Percentiles rank a stretch among this genome's conserved stretches.
phyloP scores from a whole-genome alignment of 305 asterid genomes.

The Ilex paraguariensis region DNA sequence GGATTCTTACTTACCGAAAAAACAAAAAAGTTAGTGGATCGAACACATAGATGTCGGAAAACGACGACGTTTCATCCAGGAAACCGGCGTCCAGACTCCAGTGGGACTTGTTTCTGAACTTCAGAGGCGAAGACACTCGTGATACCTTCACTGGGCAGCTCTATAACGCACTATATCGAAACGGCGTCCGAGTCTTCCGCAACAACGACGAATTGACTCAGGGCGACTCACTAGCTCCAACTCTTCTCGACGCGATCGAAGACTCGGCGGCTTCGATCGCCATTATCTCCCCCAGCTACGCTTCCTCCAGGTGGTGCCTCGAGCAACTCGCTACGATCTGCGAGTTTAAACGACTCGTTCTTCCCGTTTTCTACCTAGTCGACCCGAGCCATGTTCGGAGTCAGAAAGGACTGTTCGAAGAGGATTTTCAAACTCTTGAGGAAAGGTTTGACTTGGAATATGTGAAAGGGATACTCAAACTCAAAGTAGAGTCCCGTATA shows the following conservation, averaged over 20 bases:
- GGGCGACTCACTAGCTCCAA: constrained; percentile 19
- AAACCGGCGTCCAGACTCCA: constrained; percentile 11
- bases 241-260: constrained; percentile 17
- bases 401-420: constrained; percentile 19
- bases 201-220: constrained; percentile 13
- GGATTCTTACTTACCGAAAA: no score
- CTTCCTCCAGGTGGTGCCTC: constrained; percentile 27
- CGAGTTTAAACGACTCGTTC: constrained; percentile 15
- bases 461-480: no score
- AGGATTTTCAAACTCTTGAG: constrained; percentile 10
- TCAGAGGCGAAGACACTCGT: constrained; percentile 27
- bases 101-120: constrained; percentile 27
- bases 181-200: constrained; percentile 20
- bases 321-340: constrained; percentile 22
- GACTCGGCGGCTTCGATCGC: constrained; percentile 30
- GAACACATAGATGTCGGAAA: neutral
- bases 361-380: constrained; percentile 25
- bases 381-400: constrained; percentile 27
- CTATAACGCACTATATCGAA: constrained; percentile 9
- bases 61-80: neutral
- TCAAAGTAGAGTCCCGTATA: no score
- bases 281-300: constrained; percentile 22
- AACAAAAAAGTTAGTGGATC: no score
- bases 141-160: constrained; percentile 13
- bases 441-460: no score